Percentiles rank a stretch among this genome's conserved stretches.
These are phyloP conservation scores for Apocynum venetum DNA, from an alignment of 257 asterid species.

Conservation along the genomic window DNA sequence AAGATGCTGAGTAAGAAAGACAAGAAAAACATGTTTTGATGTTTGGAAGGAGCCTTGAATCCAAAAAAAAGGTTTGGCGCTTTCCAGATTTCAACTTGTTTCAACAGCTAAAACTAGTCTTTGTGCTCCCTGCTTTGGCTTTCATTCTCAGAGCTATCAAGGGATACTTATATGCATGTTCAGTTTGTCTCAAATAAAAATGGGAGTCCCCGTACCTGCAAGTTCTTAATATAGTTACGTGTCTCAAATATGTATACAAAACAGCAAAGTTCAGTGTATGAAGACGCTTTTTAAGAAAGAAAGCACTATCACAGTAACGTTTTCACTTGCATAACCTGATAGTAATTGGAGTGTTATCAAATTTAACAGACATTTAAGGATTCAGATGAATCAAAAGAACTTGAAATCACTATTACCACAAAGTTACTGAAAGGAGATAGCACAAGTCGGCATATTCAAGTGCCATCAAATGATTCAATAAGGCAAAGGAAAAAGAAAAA, in stretches of 20 bases:
- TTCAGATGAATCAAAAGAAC: neutral
- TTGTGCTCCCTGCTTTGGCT: conserved; percentile 21
- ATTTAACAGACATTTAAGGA: neutral
- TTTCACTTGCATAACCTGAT: neutral
- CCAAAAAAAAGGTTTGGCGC: neutral
- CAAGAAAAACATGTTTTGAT: neutral
- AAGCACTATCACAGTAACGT: neutral
- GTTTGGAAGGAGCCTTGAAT: neutral
- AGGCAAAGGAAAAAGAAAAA: neutral
- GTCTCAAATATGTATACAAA: neutral
- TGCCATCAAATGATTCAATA: neutral
- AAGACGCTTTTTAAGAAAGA: neutral
- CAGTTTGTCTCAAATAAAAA: conserved; percentile 49
- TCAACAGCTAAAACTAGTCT: neutral
- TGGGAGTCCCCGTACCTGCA: conserved; percentile 55
- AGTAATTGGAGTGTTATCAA: neutral
- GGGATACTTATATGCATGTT: conserved; percentile 28
- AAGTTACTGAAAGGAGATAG: neutral
- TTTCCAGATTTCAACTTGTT: neutral
- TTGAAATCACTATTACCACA: neutral
- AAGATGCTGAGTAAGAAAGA: neutral
- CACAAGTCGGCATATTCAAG: neutral
- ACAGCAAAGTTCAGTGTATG: neutral
- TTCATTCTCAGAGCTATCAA: conserved; percentile 18
- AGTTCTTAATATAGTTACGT: neutral